Conservation (phyloP, 805 yeast species). For the Hanseniaspora guilliermondii region DNA sequence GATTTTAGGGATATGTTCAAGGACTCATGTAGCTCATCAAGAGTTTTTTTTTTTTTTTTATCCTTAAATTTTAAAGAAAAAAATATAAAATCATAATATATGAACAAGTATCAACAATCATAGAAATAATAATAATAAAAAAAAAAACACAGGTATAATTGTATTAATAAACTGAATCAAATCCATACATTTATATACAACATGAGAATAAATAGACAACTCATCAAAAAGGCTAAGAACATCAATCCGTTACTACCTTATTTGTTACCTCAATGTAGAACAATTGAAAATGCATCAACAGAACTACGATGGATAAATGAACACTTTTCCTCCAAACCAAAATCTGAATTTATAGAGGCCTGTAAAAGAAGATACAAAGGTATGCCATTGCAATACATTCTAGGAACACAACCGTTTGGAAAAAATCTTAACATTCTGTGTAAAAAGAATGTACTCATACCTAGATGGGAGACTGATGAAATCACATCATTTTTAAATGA, state of each 20-base stretch:
- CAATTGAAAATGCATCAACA: conserved; percentile 18
- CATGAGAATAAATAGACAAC: conserved; percentile 18
- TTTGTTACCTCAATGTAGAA: conserved; percentile 24
- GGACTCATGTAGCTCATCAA: too few relatives aligned
- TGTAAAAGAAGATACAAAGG: conserved; percentile 38
- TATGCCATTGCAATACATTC: conserved; percentile 72
- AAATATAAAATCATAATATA: too few relatives aligned
- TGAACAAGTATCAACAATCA: too few relatives aligned
- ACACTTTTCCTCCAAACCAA: not conserved
- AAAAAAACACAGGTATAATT: not conserved
- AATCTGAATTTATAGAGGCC: conserved; percentile 34
- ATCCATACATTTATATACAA: not conserved
- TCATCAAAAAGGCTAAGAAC: conserved; percentile 15
- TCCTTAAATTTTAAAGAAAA: too few relatives aligned
- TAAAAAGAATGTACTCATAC: conserved; percentile 59
- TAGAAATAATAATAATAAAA: too few relatives aligned
- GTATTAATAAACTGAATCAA: not conserved
- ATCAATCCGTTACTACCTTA: conserved; percentile 20
- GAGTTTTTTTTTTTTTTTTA: too few relatives aligned
- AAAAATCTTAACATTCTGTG: conserved; percentile 45
- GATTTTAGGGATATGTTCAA: too few relatives aligned
- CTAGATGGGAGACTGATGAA: conserved; percentile 92
- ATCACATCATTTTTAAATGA: conserved; percentile 41
- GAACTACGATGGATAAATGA: conserved; percentile 23
- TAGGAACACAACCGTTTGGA: conserved; percentile 84